Base-by-base conservation (phyloP, 2,329 filamentous ascomycete genomes). In the Pseudomassariella vexata region DNA sequence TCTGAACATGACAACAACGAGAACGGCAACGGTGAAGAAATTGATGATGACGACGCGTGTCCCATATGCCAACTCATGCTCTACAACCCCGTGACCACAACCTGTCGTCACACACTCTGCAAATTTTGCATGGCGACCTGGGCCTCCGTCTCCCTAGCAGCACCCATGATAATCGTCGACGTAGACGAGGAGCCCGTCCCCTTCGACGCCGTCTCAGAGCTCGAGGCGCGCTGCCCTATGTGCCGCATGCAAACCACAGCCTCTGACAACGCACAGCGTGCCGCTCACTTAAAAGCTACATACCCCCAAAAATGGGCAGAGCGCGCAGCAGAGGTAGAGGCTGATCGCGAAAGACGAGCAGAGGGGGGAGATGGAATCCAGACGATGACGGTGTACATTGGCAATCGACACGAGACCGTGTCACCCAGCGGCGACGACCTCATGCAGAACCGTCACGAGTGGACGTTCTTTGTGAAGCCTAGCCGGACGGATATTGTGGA, bases 201-300 rank as follows among this genome's bases (percentile, higher is more conserved):
- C 35, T 51, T 34, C n/a, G 39, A 40, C 25, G 38, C 46, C 9
- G 34, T 42, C 3, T 26, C 34, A 1, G 37, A 36, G 40, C 46
- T 65, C 23, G 56, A 62, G 36, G 60, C 60, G 2, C 53, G 53
- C 18, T 66, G 64, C 39, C 64, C 64, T 9, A 66, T 67, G 63
- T 68, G 63, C 30, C 51, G 63, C 6, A 60, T 60, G 3, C 45
- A 46, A 23, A 63, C 62, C 0, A 53, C 53, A 2, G 60, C 61
- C 2, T 22, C 40, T 2, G 38, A 52, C 2, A 53, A 62, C 24
- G 24, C 31, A 5, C 21, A 34, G 5, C 33, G 54, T 5, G 49
- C 48, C 5, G 38, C 39, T n/a, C 32, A 40, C 8, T 45, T 68
- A 5, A 39, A 46, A 33, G 26, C 23, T 2, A 50, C 44, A 19